phyloP scores from a whole-genome alignment of 2,329 filamentous ascomycete species.

The Diplodia corticola region DNA sequence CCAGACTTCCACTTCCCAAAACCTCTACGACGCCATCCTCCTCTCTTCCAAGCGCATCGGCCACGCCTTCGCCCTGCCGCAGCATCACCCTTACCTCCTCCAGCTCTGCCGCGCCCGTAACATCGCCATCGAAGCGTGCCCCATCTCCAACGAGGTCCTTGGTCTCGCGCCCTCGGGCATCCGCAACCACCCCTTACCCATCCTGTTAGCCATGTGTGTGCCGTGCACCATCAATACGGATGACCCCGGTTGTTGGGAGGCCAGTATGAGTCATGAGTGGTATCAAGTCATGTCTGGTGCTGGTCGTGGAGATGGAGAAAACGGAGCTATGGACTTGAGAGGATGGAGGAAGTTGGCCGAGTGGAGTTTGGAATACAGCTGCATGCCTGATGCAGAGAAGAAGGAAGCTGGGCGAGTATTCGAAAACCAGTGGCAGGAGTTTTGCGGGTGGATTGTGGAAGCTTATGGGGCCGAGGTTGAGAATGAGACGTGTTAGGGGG shows the following conservation, averaged over 20 bases:
- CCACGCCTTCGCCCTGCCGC: constrained; percentile 69
- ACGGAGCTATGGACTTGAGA: constrained; percentile 58
- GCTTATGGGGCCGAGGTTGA: constrained; percentile 31
- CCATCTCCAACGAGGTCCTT: constrained; percentile 74
- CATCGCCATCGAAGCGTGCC: constrained; percentile 72
- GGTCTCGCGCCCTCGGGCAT: constrained; percentile 64
- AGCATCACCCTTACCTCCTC: constrained; percentile 64
- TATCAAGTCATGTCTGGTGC: constrained; percentile 54
- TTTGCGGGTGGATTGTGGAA: constrained; percentile 56
- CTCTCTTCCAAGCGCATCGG: constrained; percentile 70
- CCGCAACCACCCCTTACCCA: constrained; percentile 67
- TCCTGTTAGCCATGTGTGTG: constrained; percentile 67
- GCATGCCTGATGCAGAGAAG: constrained; percentile 43
- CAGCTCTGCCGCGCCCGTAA: constrained; percentile 58
- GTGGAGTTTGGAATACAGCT: constrained; percentile 50
- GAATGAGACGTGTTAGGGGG: background rate
- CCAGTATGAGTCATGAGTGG: constrained; percentile 67
- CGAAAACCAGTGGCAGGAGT: constrained; percentile 58
- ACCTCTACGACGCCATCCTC: constrained; percentile 67
- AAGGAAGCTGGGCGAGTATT: constrained; percentile 48
- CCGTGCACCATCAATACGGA: constrained; percentile 74
- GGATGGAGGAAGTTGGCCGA: constrained; percentile 66
- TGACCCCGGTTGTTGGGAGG: constrained; percentile 52
- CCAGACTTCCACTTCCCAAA: constrained; percentile 59
- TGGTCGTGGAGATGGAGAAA: constrained; percentile 54